Evolutionary conservation across 345 rosid genomes (phyloP).

Genomic region (Brassica napus): Da-Ae NC_063446.1:63437001-63437500

Average conservation of each 20-base stretch:
- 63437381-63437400: slow-evolving; percentile 60
- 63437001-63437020: slow-evolving; percentile 38
- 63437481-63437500: slow-evolving; percentile 94
- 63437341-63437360: slow-evolving; percentile 95
- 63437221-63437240: slow-evolving; percentile 51
- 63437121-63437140: slow-evolving; percentile 42
- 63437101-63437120: slow-evolving; percentile 29
- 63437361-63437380: slow-evolving; percentile 89
- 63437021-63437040: slow-evolving; percentile 41
- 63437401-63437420: background rate
- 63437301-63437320: slow-evolving; percentile 85
- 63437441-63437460: background rate
- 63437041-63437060: slow-evolving; percentile 58
- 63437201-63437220: slow-evolving; percentile 66
- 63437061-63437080: slow-evolving; percentile 52
- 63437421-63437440: slow-evolving; percentile 8
- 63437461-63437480: slow-evolving; percentile 89
- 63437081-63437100: slow-evolving; percentile 38
- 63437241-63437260: background rate
- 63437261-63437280: background rate
- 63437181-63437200: slow-evolving; percentile 61
- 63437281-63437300: background rate
- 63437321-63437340: slow-evolving; percentile 98
- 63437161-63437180: slow-evolving; percentile 45
- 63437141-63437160: slow-evolving; percentile 51